Percentiles rank a stretch among this genome's conserved stretches.
phyloP scores from a whole-genome alignment of 176 grass and related monocot species.

The Hordeum vulgare region MorexV3_pseudomolecules_assembly NC_058522.1:572417073-572417572 shows the following conservation, averaged over 20 bases:
- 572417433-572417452: neutral
- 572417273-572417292: constrained; percentile 20
- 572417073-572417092: neutral
- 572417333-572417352: constrained; percentile 59
- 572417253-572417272: neutral
- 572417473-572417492: neutral
- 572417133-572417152: neutral
- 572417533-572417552: neutral
- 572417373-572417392: constrained; percentile 56
- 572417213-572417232: neutral
- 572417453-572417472: neutral
- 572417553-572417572: neutral
- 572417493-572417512: neutral
- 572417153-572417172: neutral
- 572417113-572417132: neutral
- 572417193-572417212: neutral
- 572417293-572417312: constrained; percentile 44
- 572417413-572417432: neutral
- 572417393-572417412: constrained; percentile 67
- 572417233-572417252: neutral
- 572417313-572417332: constrained; percentile 64
- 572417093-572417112: neutral
- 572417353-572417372: constrained; percentile 75
- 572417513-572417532: neutral
- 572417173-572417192: neutral